phyloP scores from a whole-genome alignment of 345 rosid species.

The Gossypium turneri region DNA sequence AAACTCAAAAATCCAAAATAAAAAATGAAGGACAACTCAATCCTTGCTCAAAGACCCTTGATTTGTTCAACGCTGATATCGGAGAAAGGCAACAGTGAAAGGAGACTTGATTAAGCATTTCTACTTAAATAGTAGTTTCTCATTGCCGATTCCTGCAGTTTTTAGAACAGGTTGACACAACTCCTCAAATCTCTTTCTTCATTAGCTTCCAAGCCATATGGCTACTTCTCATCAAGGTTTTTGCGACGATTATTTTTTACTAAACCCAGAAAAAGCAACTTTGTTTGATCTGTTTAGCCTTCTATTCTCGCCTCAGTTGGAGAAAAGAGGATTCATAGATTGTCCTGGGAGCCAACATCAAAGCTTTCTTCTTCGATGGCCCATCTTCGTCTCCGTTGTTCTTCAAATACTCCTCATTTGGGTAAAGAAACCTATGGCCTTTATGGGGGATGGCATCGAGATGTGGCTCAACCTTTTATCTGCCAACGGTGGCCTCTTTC shows the following conservation, averaged over 20 bases:
- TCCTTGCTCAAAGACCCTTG: neutral
- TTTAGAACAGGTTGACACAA: neutral
- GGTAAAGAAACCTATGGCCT: conserved; percentile 21
- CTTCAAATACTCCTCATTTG: conserved; percentile 37
- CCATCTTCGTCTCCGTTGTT: conserved; percentile 46
- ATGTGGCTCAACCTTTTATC: conserved; percentile 42
- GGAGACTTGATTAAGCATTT: neutral
- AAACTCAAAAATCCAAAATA: neutral
- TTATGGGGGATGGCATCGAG: conserved; percentile 28
- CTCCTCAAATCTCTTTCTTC: neutral
- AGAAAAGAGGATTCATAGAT: conserved; percentile 23
- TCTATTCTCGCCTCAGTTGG: conserved; percentile 26
- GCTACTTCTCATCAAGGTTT: neutral
- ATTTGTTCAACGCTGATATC: neutral
- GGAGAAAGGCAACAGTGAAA: neutral
- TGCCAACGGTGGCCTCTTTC: conserved; percentile 38
- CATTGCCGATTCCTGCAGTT: neutral
- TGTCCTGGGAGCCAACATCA: conserved; percentile 17
- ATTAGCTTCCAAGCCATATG: neutral
- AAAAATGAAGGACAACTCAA: neutral
- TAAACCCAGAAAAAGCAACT: conserved; percentile 43
- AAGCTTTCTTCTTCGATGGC: conserved; percentile 42
- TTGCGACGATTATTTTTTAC: conserved; percentile 22
- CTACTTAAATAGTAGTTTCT: neutral
- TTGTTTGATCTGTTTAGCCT: conserved; percentile 33